Conservation (phyloP, 306 rosid genomes). For the Gastrolobium bilobum region DNA sequence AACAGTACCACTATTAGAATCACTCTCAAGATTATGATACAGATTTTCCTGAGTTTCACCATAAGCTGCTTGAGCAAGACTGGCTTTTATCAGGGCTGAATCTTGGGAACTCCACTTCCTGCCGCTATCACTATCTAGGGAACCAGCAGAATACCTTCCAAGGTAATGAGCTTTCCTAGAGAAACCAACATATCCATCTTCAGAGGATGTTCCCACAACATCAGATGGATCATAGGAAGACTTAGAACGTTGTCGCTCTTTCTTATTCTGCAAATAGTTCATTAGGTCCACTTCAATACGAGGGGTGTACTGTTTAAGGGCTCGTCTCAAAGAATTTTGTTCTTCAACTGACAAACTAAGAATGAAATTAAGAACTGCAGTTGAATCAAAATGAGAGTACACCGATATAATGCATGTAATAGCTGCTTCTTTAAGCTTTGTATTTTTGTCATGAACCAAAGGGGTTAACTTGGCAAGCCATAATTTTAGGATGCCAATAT, state of each 20-base stretch:
- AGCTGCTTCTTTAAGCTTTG: slow-evolving; percentile 93
- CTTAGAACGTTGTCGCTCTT: slow-evolving; percentile 85
- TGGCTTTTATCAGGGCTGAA: slow-evolving; percentile 63
- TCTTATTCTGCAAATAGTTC: slow-evolving; percentile 94
- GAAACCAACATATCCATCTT: slow-evolving; percentile 81
- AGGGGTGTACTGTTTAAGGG: slow-evolving; percentile 94
- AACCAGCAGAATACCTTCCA: slow-evolving; percentile 95
- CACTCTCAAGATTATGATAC: slow-evolving; percentile 70
- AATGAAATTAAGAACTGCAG: slow-evolving; percentile 89
- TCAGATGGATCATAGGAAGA: slow-evolving; percentile 94
- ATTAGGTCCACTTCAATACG: slow-evolving; percentile 99
- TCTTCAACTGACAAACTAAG: slow-evolving; percentile 97
- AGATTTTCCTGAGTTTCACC: slow-evolving; percentile 66
- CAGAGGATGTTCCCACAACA: slow-evolving; percentile 96
- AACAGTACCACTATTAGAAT: slow-evolving; percentile 59
- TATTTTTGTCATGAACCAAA: slow-evolving; percentile 88
- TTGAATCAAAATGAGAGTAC: slow-evolving; percentile 88
- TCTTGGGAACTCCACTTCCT: slow-evolving; percentile 98
- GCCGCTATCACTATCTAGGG: slow-evolving; percentile 82
- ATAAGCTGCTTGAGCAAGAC: slow-evolving; percentile 69
- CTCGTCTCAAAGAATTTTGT: slow-evolving; percentile 96
- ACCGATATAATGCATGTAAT: slow-evolving; percentile 96
- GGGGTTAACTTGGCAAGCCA: slow-evolving; percentile 98
- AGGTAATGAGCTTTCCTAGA: slow-evolving; percentile 79
- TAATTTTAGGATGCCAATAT: slow-evolving; percentile 89